These are phyloP conservation scores for Trichoderma breve DNA, from an alignment of 2,329 filamentous ascomycete species.

Conservation along the genomic window DNA sequence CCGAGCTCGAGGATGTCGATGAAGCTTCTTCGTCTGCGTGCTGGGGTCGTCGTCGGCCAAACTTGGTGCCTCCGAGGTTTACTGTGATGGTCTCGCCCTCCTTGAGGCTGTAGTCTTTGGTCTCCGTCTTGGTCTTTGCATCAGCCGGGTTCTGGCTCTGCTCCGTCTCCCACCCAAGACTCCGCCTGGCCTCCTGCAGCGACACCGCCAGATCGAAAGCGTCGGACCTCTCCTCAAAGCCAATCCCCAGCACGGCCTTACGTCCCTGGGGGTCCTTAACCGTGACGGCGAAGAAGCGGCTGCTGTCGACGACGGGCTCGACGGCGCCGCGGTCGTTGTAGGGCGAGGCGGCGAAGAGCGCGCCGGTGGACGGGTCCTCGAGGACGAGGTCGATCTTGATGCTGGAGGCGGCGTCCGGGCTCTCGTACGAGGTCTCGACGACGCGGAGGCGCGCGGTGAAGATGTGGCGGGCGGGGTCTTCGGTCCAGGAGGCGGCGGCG, in stretches of 20 bases:
- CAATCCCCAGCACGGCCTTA: conserved; percentile 78
- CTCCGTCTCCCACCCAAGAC: conserved; percentile 57
- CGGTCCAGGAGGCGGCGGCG: conserved; percentile 74
- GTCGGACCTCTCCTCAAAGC: conserved; percentile 82
- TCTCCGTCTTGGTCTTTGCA: conserved; percentile 38
- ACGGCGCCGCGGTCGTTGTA: conserved; percentile 67
- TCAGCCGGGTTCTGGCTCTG: conserved; percentile 35
- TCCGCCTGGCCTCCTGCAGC: conserved; percentile 73
- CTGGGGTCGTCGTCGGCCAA: conserved; percentile 48
- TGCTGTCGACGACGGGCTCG: conserved; percentile 75
- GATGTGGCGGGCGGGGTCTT: conserved; percentile 68
- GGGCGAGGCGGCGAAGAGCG: conserved; percentile 80
- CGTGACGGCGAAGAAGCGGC: conserved; percentile 79
- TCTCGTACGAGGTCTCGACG: conserved; percentile 66
- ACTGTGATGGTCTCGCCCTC: conserved; percentile 87
- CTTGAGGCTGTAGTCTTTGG: conserved; percentile 77
- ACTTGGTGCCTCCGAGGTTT: conserved; percentile 60
- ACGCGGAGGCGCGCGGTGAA: conserved; percentile 81
- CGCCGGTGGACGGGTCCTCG: conserved; percentile 69
- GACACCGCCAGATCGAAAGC: conserved; percentile 84
- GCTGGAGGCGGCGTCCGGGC: conserved; percentile 39
- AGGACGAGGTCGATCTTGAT: conserved; percentile 75
- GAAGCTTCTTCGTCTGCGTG: conserved; percentile 17
- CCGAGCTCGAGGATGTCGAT: conserved; percentile 25
- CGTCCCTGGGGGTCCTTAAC: conserved; percentile 73